Percentiles rank a stretch among this genome's conserved stretches.
Conservation (phyloP, 768 basidiomycete species). For the Suillus placidus region DNA sequence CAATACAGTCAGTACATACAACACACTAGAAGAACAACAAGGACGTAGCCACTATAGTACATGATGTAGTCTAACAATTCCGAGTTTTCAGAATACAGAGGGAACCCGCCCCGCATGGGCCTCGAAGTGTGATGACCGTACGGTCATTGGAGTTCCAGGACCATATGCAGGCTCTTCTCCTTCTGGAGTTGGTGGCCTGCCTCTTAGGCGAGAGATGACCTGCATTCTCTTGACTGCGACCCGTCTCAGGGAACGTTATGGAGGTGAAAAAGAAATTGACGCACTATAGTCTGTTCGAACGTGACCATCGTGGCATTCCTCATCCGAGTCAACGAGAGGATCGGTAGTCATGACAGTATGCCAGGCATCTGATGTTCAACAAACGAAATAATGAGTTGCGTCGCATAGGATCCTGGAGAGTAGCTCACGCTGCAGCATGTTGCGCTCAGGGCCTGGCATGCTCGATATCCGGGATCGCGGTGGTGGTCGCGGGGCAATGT, state of each 20-base stretch:
- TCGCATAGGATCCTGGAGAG: constrained; percentile 8
- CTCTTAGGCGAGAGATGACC: constrained; percentile 59
- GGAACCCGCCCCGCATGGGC: constrained; percentile 4
- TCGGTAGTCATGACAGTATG: constrained; percentile 66
- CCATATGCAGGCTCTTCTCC: constrained; percentile 29
- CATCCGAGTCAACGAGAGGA: constrained; percentile 77
- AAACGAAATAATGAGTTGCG: background rate
- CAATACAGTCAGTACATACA: constrained; percentile 11
- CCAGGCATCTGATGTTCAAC: constrained; percentile 63
- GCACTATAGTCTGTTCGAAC: constrained; percentile 67
- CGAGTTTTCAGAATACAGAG: constrained; percentile 4
- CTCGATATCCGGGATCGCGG: constrained; percentile 26
- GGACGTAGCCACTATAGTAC: background rate
- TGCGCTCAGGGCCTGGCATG: constrained; percentile 40
- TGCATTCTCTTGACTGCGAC: constrained; percentile 58
- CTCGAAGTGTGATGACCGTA: constrained; percentile 4
- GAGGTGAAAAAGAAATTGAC: constrained; percentile 17
- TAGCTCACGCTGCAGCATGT: constrained; percentile 68
- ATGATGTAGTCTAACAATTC: background rate
- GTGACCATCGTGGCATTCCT: constrained; percentile 67
- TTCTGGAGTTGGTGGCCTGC: constrained; percentile 61
- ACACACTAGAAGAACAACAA: constrained; percentile 2
- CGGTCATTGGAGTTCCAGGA: constrained; percentile 1
- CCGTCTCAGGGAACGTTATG: constrained; percentile 15
- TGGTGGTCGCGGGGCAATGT: constrained; percentile 26